phyloP scores from a whole-genome alignment of 805 yeast species.

The Cyberlindnera petersonii region DNA sequence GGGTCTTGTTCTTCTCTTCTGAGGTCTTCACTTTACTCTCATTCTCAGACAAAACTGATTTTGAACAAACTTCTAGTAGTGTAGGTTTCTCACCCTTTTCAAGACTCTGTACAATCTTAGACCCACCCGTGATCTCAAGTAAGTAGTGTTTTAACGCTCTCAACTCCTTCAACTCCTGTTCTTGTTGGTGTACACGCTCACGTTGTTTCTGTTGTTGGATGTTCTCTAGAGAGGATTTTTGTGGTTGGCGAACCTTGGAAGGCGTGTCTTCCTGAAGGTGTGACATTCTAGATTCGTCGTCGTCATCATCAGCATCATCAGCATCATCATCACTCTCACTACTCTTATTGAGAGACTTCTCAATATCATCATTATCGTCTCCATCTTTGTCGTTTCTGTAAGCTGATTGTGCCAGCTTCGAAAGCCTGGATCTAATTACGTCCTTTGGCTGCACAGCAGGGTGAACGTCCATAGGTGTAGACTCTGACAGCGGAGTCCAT shows the following conservation, averaged over 20 bases:
- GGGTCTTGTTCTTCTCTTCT: background rate
- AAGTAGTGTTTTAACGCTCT: constrained; percentile 19
- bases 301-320: constrained; percentile 12
- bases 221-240: too few relatives aligned
- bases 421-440: constrained; percentile 24
- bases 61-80: constrained; percentile 4
- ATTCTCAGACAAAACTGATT: background rate
- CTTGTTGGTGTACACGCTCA: too few relatives aligned
- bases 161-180: constrained; percentile 20
- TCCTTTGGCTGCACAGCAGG: constrained; percentile 26
- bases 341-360: too few relatives aligned
- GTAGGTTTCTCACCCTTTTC: background rate
- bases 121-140: constrained; percentile 12
- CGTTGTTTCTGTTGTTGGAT: background rate
- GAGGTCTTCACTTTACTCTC: background rate
- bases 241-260: constrained; percentile 17
- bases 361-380: constrained; percentile 6
- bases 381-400: constrained; percentile 12
- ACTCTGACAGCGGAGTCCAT: constrained; percentile 26
- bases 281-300: constrained; percentile 6
- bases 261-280: constrained; percentile 23
- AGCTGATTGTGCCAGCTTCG: constrained; percentile 20
- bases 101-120: background rate
- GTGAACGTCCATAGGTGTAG: constrained; percentile 23
- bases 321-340: constrained; percentile 5